These are phyloP conservation scores for Adenanthera pavonina DNA, from an alignment of 306 rosid genomes.

Conservation along the genomic window DNA sequence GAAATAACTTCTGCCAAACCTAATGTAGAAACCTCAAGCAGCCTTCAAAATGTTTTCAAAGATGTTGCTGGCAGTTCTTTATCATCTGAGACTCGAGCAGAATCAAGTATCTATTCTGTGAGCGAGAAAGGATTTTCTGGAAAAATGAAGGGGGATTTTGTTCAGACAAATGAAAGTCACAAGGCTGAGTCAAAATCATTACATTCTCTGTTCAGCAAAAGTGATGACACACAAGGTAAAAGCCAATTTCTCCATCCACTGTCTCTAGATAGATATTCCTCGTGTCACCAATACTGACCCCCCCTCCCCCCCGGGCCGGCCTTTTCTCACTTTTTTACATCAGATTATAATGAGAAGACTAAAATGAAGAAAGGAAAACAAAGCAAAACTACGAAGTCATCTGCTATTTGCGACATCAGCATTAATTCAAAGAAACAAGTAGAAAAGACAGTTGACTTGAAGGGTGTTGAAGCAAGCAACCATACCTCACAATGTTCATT, in stretches of 20 bases:
- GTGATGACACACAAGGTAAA: slow-evolving; percentile 57
- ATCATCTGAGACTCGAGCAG: slow-evolving; percentile 31
- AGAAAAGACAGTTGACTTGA: slow-evolving; percentile 38
- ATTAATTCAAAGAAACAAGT: slow-evolving; percentile 52
- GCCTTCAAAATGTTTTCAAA: slow-evolving; percentile 34
- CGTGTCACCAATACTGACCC: slow-evolving; percentile 17
- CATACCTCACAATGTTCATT: slow-evolving; percentile 50
- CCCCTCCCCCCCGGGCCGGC: neutral
- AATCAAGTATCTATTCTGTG: slow-evolving; percentile 43
- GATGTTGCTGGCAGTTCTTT: slow-evolving; percentile 35
- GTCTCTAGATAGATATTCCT: slow-evolving; percentile 4
- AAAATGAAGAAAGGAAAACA: slow-evolving; percentile 39
- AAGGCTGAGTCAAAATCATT: slow-evolving; percentile 49
- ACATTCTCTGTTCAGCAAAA: slow-evolving; percentile 45
- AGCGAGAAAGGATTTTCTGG: slow-evolving; percentile 33
- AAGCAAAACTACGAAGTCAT: slow-evolving; percentile 45
- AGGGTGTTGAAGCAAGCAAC: slow-evolving; percentile 48
- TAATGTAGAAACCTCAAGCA: slow-evolving; percentile 41
- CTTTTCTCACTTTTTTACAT: slow-evolving; percentile 6
- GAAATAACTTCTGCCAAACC: slow-evolving; percentile 41
- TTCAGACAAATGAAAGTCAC: slow-evolving; percentile 34
- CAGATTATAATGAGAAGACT: slow-evolving; percentile 48
- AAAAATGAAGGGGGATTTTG: slow-evolving; percentile 38
- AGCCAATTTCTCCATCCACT: slow-evolving; percentile 11
- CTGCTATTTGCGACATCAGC: slow-evolving; percentile 39